Base-by-base conservation (phyloP, 176 grass and related monocot species). In the Saccharum spontaneum region DNA sequence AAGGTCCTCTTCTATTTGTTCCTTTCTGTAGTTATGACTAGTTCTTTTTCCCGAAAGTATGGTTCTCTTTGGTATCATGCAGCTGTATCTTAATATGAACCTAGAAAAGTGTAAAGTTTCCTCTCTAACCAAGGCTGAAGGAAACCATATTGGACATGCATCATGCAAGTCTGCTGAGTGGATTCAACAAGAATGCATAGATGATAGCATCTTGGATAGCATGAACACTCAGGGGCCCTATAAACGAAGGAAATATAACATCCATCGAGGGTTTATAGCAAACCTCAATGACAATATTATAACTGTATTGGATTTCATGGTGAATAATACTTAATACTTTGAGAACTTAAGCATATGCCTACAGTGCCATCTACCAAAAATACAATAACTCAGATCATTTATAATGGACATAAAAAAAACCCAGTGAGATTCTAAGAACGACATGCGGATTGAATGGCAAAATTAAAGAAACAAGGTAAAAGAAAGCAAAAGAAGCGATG, bases 401-500 rank as follows among this genome's bases (percentile, higher is more conserved):
- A 40, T 14, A 80, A 65, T 5, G 1, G 15, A 37, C 55, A 74
- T 5, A 10, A 44, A 40, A n/a, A 33, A 70, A 43, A 22, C 0
- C 54, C 54, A 77, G 0, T 15, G 3, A 79, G 8, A 31, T 40
- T 11, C 13, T 60, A 22, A 8, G 33, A 46, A n/a, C 0, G 7
- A 39, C 30, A 5, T 31, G 61, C 13, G 22, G 50, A 85, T 41
- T 34, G 33, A 60, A 85, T 43, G 64, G 70, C 20, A 68, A 24
- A 16, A 87, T 71, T 38, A 81, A 16, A 82, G 26, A 41, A 36
- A 69, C 49, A 83, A 67, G 28, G 85, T 52, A 44, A 71, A 84
- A n/a, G 24, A 65, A 86, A 67, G 64, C 60, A 85, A 88, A 62
- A 67, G 13, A 67, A 73, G 50, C 10, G n/a, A 63, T 20, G 4